Conservation (phyloP, 2,329 filamentous ascomycete genomes). For the Ophiostoma piceae region DNA sequence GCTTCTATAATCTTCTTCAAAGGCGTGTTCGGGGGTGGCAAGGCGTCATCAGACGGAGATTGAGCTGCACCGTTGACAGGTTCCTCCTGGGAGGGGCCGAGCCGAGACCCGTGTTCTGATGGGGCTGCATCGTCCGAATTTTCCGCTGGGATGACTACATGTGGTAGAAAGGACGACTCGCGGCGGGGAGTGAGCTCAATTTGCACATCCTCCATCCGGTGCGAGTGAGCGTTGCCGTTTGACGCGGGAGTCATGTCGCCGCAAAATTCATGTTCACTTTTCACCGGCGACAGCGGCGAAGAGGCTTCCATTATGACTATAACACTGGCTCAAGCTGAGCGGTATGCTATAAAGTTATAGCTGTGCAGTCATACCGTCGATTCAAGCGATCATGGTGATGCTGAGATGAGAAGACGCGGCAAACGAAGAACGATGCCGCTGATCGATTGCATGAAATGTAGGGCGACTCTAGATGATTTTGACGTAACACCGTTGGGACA, state of each 20-base stretch:
- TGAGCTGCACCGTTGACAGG: not conserved
- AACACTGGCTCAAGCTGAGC: not conserved
- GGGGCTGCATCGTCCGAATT: not conserved
- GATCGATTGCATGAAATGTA: not conserved
- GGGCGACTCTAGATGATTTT: not conserved
- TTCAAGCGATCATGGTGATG: not conserved
- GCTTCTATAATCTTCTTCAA: not conserved
- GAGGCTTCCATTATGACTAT: not conserved
- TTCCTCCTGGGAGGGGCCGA: not conserved
- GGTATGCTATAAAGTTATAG: not conserved
- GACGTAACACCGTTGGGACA: not conserved
- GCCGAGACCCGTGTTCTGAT: not conserved
- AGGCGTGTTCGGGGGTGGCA: not conserved
- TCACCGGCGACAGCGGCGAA: not conserved
- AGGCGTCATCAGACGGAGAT: not conserved
- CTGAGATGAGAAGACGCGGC: not conserved
- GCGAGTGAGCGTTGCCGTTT: not conserved
- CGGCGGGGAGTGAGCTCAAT: not conserved
- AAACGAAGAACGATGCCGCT: not conserved
- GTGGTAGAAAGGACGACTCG: not conserved
- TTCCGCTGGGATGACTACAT: not conserved
- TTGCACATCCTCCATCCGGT: not conserved
- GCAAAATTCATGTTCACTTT: not conserved
- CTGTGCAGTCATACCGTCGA: not conserved
- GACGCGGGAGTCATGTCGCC: not conserved